Conservation (phyloP, 371 early-diverging fungal genomes). For the Synchytrium microbalum region DNA sequence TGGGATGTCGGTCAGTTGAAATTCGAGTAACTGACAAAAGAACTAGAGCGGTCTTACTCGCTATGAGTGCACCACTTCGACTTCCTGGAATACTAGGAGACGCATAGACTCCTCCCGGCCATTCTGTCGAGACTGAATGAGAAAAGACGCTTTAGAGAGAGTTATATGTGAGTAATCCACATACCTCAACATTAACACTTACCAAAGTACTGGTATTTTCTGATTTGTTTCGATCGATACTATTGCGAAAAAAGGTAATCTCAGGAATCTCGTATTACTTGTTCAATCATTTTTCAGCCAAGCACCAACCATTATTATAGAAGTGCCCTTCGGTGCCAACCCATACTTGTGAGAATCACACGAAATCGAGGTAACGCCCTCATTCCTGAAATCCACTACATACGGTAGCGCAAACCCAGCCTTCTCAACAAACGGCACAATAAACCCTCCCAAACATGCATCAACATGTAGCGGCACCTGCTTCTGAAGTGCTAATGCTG, state of each 20-base stretch:
- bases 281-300: not conserved
- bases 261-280: no score
- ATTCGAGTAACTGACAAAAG: no score
- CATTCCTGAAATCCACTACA: constrained; percentile 81
- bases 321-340: no score
- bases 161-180: not conserved
- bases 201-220: no score
- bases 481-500: constrained; percentile 68
- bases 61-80: constrained; percentile 88
- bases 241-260: no score
- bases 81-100: constrained; percentile 90
- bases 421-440: constrained; percentile 87
- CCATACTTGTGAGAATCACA: constrained; percentile 92
- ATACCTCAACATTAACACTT: no score
- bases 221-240: no score
- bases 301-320: no score
- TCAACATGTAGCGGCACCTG: constrained; percentile 89
- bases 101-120: constrained; percentile 94
- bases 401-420: constrained; percentile 74
- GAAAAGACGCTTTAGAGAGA: constrained; percentile 67
- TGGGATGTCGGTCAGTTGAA: no score
- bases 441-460: constrained; percentile 93
- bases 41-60: no score
- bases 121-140: constrained; percentile 81
- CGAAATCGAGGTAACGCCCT: constrained; percentile 91